These are phyloP conservation scores for Pichia membranifaciens DNA, from an alignment of 805 yeast species.

Conservation along the genomic window DNA sequence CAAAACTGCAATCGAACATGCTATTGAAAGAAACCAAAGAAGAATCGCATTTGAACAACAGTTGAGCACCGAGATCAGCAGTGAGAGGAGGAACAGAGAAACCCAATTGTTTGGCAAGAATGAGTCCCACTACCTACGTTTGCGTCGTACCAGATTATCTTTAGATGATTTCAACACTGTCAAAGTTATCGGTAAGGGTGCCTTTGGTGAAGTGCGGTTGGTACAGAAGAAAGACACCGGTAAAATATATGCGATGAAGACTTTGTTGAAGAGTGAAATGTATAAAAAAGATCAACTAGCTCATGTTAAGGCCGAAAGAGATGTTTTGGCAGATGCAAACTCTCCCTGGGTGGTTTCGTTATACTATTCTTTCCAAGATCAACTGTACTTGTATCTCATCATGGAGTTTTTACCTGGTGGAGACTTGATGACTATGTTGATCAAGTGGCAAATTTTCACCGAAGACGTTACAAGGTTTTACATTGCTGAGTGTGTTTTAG, in stretches of 20 bases:
- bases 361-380: constrained; percentile 77
- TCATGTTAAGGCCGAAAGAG: constrained; percentile 93
- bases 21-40: constrained; percentile 93
- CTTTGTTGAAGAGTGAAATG: constrained; percentile 85
- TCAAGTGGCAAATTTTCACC: constrained; percentile 88
- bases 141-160: constrained; percentile 76
- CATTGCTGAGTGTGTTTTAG: constrained; percentile 94
- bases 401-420: constrained; percentile 85
- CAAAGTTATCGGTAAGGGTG: constrained; percentile 91
- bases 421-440: constrained; percentile 90
- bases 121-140: constrained; percentile 79
- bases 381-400: constrained; percentile 65
- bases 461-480: constrained; percentile 91
- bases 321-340: constrained; percentile 85
- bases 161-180: constrained; percentile 84
- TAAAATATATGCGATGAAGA: constrained; percentile 91
- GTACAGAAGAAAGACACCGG: constrained; percentile 93
- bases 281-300: constrained; percentile 91
- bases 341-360: constrained; percentile 86
- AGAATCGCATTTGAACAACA: constrained; percentile 77
- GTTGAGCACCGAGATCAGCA: constrained; percentile 65
- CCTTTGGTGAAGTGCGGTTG: constrained; percentile 93
- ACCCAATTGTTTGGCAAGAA: constrained; percentile 78
- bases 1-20: constrained; percentile 80
- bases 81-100: constrained; percentile 80